Base-by-base conservation (phyloP, 306 rosid genomes). In the Elaeagnus macrophylla region DNA sequence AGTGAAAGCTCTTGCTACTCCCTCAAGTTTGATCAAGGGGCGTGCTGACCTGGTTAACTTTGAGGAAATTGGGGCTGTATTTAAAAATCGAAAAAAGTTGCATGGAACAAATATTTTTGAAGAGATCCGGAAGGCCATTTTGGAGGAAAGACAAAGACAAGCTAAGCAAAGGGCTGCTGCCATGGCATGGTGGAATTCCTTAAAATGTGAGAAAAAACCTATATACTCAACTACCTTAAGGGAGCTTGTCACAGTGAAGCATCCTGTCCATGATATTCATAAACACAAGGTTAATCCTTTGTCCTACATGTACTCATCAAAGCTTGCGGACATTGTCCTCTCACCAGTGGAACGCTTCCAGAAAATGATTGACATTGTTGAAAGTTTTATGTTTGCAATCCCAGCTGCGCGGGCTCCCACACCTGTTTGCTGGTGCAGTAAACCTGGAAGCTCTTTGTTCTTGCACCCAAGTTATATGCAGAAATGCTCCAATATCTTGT, bases 121-220 rank as follows among this genome's bases (percentile, higher is more conserved):
- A 76, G 95, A 86, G 62, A 87, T 91, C 51, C 95, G 67, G 56
- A 82, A 58, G 68, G 95, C 78, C 51, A 79, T 91, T 62, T 76
- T 80, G 89, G 95, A 84, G 72, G 93, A 87, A 70, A 91, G 99
- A 73, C 77, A 78, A 50, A 84, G 59, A 55, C 61, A 74, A 70
- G 93, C 85, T 7, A 80, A 78, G 88, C 85, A 87, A 62, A 86
- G 76, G 42, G 85, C 85, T 15, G 77, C 77, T 57, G 86, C 99
- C 65, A 60, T 73, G 65, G 96, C 99, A 37, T 91, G 99, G 99
- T 91, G 96, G 99, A 87, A 87, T 76, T 87, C 96, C 64, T 78
- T 91, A 88, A 84, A 83, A 66, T 91, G 96, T 58, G 66, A 71
- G 45, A 84, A 45, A 56, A 77, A 80, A 62, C 96, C 99, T 36